Percentiles rank a stretch among this genome's conserved stretches.
Conservation (phyloP, 345 rosid species). For the Boechera stricta region DNA sequence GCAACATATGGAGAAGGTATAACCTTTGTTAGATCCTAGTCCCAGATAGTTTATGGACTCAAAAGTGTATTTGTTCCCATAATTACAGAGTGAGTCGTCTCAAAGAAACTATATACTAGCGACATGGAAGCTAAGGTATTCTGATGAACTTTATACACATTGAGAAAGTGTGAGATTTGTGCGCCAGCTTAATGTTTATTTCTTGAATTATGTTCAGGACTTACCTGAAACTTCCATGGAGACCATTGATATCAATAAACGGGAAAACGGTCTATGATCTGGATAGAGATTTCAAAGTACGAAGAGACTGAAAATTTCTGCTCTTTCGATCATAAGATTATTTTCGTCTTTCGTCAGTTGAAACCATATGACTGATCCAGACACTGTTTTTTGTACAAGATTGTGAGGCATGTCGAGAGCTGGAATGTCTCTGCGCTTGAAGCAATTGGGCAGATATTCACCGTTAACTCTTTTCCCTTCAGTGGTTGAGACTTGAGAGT, state of each 20-base stretch:
- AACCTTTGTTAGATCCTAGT: slow-evolving; percentile 5
- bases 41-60: slow-evolving; percentile 17
- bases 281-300: slow-evolving; percentile 57
- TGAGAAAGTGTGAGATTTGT: background rate
- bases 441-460: slow-evolving; percentile 83
- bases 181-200: background rate
- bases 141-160: background rate
- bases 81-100: slow-evolving; percentile 41
- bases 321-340: background rate
- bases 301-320: slow-evolving; percentile 15
- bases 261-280: slow-evolving; percentile 74
- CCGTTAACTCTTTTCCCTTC: slow-evolving; percentile 36
- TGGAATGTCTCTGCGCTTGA: slow-evolving; percentile 79
- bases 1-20: slow-evolving; percentile 70
- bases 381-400: slow-evolving; percentile 45
- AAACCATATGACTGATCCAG: background rate
- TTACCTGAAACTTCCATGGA: slow-evolving; percentile 84
- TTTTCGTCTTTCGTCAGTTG: background rate
- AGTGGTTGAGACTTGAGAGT: slow-evolving; percentile 3
- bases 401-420: slow-evolving; percentile 77
- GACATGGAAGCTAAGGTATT: slow-evolving; percentile 81
- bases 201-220: slow-evolving; percentile 58
- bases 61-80: background rate
- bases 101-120: slow-evolving; percentile 55
- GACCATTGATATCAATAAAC: slow-evolving; percentile 65